phyloP scores from a whole-genome alignment of 176 grass and related monocot genomes.

The maize (Zea mays) region DNA sequence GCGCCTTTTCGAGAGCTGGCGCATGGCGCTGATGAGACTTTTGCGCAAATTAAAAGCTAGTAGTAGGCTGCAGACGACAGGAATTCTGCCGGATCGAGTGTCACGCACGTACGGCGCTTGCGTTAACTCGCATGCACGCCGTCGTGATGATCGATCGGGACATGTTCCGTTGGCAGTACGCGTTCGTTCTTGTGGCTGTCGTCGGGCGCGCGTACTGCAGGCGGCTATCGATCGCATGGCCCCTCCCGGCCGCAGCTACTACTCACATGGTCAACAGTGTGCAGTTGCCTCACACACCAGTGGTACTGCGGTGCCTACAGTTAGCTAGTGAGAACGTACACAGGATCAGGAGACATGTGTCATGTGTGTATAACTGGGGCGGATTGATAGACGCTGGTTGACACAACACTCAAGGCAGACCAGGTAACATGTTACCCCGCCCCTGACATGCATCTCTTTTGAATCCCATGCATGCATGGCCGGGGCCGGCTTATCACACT shows the following conservation, averaged over 20 bases:
- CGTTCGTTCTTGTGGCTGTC: neutral
- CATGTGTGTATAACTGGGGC: neutral
- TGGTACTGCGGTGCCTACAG: neutral
- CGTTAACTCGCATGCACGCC: conserved; percentile 36
- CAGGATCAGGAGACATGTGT: neutral
- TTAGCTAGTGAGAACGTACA: neutral
- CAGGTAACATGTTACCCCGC: conserved; percentile 31
- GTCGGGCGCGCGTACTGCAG: neutral
- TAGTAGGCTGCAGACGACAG: conserved; percentile 31
- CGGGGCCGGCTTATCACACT: conserved; percentile 11
- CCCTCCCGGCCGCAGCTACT: neutral
- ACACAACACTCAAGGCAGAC: neutral
- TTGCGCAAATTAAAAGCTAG: conserved; percentile 19
- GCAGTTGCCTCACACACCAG: neutral
- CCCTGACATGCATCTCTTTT: conserved; percentile 48
- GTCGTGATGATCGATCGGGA: conserved; percentile 21
- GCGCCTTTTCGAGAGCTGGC: neutral
- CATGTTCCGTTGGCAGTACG: neutral
- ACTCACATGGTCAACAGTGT: conserved; percentile 37
- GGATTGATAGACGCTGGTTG: neutral
- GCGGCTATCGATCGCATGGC: neutral
- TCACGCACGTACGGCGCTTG: conserved; percentile 32
- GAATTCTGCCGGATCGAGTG: conserved; percentile 47
- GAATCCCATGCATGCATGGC: conserved; percentile 37
- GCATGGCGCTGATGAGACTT: conserved; percentile 25